phyloP scores from a whole-genome alignment of 2,329 filamentous ascomycete species.

The Biscogniauxia sp. region DNA sequence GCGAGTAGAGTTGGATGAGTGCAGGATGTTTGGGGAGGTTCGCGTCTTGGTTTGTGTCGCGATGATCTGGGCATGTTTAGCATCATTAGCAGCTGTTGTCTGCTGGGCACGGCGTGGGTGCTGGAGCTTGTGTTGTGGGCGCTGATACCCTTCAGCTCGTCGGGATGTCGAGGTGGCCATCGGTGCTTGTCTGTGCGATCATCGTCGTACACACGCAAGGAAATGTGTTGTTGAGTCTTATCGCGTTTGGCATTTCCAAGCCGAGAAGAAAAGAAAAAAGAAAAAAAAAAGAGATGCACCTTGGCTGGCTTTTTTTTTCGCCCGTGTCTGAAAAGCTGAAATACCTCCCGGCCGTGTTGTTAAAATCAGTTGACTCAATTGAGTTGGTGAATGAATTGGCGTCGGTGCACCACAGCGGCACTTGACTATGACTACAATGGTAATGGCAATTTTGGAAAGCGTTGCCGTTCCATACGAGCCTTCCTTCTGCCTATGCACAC shows the following conservation, averaged over 20 bases:
- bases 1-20: conserved; percentile 36
- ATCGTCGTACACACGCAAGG: conserved; percentile 1
- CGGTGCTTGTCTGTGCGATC: conserved; percentile 6
- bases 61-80: conserved; percentile 21
- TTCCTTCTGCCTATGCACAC: too few species aligned
- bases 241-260: background rate
- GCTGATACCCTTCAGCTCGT: conserved; percentile 28
- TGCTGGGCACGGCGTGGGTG: conserved; percentile 16
- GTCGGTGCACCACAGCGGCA: background rate
- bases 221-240: background rate
- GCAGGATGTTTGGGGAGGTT: conserved; percentile 30
- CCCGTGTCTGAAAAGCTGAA: background rate
- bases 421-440: background rate
- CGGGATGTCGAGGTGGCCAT: conserved; percentile 28
- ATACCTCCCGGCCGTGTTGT: background rate
- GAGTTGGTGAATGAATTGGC: background rate
- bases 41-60: conserved; percentile 23
- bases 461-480: background rate
- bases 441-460: background rate
- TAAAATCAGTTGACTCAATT: conserved; percentile 13
- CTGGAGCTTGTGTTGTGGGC: conserved; percentile 16
- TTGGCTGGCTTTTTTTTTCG: background rate
- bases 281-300: background rate
- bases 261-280: background rate
- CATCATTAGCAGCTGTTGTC: conserved; percentile 13